phyloP scores from a whole-genome alignment of 75 land plant species.

The Cunninghamia lanceolata region DNA sequence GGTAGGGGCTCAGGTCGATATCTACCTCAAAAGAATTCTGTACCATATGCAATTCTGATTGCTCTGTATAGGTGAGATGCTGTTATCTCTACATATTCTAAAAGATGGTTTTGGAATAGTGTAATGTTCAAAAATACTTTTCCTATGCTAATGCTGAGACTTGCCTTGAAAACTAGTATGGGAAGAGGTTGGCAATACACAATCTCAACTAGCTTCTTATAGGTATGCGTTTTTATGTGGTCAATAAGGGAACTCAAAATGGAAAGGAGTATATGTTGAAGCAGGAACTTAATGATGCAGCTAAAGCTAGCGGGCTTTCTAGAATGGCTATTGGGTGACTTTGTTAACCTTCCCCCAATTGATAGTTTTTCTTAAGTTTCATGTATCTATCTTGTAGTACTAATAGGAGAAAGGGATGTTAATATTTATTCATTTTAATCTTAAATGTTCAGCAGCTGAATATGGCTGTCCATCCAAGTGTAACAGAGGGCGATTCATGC shows the following conservation, averaged over 20 bases:
- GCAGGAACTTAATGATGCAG: constrained; percentile 91
- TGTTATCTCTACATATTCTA: background rate
- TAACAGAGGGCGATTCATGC: too few relatives aligned
- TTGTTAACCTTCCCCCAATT: too few relatives aligned
- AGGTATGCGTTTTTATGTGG: too few relatives aligned
- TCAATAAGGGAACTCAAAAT: too few relatives aligned
- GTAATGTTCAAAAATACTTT: background rate
- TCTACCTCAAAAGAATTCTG: constrained; percentile 90
- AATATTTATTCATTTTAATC: too few relatives aligned
- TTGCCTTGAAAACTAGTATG: background rate
- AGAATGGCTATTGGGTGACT: constrained; percentile 74
- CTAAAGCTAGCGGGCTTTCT: constrained; percentile 91
- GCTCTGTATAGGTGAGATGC: constrained; percentile 59
- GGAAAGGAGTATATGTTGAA: too few relatives aligned
- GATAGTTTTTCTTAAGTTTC: background rate
- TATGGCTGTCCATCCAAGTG: too few relatives aligned
- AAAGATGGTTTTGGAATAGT: background rate
- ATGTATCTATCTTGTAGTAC: background rate
- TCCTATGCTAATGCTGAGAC: background rate
- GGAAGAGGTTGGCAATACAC: too few relatives aligned
- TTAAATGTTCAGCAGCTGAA: constrained; percentile 1
- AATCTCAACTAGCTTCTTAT: too few relatives aligned
- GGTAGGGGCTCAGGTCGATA: too few relatives aligned
- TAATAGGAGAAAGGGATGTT: background rate
- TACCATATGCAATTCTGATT: constrained; percentile 84